These are phyloP conservation scores for Chalara sp. DNA, from an alignment of 2,329 filamentous ascomycete species.

Conservation along the genomic window DNA sequence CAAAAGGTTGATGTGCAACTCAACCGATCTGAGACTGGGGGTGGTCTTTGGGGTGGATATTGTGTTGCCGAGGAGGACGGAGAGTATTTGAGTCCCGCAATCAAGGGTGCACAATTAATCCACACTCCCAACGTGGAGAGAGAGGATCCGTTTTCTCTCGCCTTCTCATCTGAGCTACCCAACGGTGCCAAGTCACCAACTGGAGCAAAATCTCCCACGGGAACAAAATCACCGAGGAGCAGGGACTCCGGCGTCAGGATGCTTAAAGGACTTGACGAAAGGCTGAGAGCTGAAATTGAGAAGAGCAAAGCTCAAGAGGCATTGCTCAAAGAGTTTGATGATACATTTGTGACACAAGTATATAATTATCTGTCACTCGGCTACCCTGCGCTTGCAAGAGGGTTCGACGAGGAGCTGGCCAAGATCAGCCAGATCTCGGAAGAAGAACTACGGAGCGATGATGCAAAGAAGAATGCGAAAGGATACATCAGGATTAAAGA, in stretches of 20 bases:
- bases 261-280: slow-evolving; percentile 23
- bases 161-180: slow-evolving; percentile 16
- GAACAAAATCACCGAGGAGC: slow-evolving; percentile 1
- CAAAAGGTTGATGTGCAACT: slow-evolving; percentile 50
- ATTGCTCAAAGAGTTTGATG: slow-evolving; percentile 63
- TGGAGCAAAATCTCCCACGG: background rate
- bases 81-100: slow-evolving; percentile 27
- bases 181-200: slow-evolving; percentile 5
- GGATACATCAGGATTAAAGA: slow-evolving; percentile 65
- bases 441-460: slow-evolving; percentile 64
- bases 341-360: slow-evolving; percentile 86
- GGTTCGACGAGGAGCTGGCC: slow-evolving; percentile 78
- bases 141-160: slow-evolving; percentile 28
- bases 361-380: slow-evolving; percentile 95
- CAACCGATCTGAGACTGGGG: slow-evolving; percentile 49
- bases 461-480: slow-evolving; percentile 55
- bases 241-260: slow-evolving; percentile 21
- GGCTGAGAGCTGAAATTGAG: slow-evolving; percentile 20
- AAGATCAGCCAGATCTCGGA: slow-evolving; percentile 70
- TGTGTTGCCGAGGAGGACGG: slow-evolving; percentile 39
- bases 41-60: slow-evolving; percentile 73
- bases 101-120: slow-evolving; percentile 25
- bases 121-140: slow-evolving; percentile 30
- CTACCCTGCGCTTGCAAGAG: slow-evolving; percentile 77
- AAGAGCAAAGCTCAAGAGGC: slow-evolving; percentile 20